A percentile compares a stretch with the other conserved stretches of the same genome.
These are phyloP conservation scores for Noccaea caerulescens DNA, from an alignment of 345 rosid species.

Conservation along the genomic window DNA sequence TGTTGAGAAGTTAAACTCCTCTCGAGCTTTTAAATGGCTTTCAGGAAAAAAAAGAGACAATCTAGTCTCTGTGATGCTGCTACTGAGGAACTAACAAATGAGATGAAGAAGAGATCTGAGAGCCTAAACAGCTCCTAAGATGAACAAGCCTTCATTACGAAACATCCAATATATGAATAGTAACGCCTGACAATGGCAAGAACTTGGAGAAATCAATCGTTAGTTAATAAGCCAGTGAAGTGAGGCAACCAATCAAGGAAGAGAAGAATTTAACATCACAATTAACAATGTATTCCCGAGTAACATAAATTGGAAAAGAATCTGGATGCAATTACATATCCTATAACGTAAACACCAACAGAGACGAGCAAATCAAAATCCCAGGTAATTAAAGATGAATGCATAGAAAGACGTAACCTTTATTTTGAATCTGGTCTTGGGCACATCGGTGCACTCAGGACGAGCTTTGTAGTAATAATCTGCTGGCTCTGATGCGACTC, in stretches of 20 bases:
- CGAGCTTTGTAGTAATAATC: constrained; percentile 91
- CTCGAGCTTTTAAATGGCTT: not conserved
- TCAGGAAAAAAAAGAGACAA: not conserved
- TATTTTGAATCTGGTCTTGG: constrained; percentile 84
- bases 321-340: not conserved
- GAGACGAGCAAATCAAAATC: not conserved
- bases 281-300: not conserved
- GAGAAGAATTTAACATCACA: no score
- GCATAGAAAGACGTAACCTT: constrained; percentile 56
- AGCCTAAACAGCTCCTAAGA: constrained; percentile 19
- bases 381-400: not conserved
- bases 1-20: not conserved
- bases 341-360: no score
- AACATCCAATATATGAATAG: not conserved
- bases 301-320: not conserved
- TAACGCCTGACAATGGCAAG: not conserved
- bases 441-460: constrained; percentile 87
- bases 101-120: constrained; percentile 17
- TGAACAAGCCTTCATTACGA: not conserved
- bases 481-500: constrained; percentile 59
- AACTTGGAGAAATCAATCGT: not conserved
- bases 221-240: no score
- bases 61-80: not conserved
- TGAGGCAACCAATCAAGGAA: not conserved
- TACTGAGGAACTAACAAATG: not conserved